Evolutionary conservation across 2,329 filamentous ascomycete genomes (phyloP), one percentile per base, ranked within the genome.

Genomic region (Zalaria sp.): DNA sequence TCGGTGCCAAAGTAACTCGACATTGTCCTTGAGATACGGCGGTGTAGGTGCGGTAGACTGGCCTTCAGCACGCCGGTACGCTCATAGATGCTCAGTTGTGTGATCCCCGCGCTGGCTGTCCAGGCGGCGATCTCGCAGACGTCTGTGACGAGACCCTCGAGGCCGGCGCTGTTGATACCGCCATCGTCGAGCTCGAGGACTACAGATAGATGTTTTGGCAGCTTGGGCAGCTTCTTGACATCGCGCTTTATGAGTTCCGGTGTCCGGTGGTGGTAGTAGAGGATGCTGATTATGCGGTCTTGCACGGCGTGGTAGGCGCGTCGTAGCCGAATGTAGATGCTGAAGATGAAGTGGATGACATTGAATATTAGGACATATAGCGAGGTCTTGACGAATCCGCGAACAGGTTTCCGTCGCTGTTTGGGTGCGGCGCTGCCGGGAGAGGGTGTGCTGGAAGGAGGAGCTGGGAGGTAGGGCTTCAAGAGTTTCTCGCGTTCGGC

Each of bases 251-350:
- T 94, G 57, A 94, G 77, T 57, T 93, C 85, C 5, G 91, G 91
- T 1, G 89, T 93, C 40, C 85, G 83, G 62, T 98, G 91, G 65
- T 98, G 93, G 66, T 98, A 91, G 60, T 89, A 88, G 42, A 93
- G 70, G 46, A 96, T 74, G 6, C 85, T 83, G 41, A 86, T 75
- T 48, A 89, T 67, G 45, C 83, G 79, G 58, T 91, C 83, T 51
- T 78, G 69, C 39, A 93, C 72, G 5, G 81, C 75, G 59, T 89
- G 81, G 65, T 86, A 91, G 42, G 78, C 76, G 57, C 86, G 79
- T 44, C 88, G 79, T 44, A 85, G 64, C 47, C 87, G 82, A 50
- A 95, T 81, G 60, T 91, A 93, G 49, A 96, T 67, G 5, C 85
- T 89, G 65, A 94, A 96, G 50, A 94, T 59, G 47, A 81, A 73